Evolutionary conservation across 768 basidiomycete genomes (phyloP), one percentile per base, ranked within the genome.

Genomic region (Podaxis rugospora): DNA sequence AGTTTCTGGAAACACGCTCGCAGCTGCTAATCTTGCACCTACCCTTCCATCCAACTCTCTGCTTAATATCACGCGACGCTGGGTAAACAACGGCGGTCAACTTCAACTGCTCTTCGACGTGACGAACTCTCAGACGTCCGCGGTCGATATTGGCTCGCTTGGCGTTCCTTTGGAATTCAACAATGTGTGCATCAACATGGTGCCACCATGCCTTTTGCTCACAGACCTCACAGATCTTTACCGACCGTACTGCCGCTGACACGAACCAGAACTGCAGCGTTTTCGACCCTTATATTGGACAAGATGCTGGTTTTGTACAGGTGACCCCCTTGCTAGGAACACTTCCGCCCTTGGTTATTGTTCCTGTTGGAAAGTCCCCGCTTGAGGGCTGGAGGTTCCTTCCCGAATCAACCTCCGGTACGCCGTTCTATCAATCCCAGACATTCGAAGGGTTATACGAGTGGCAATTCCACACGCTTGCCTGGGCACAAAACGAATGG

Each of bases 361-460:
- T 76, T 5, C 82, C 82, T 0, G 77, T 75, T 21, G 76, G 72
- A 0, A 69, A 73, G 47, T 78, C 78, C 6, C 83, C 83, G n/a
- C 69, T 85, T 18, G 83, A 85, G 68, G 83, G 83, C 25, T 85
- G 83, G 83, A 73, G 83, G 35, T 84, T 83, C 67, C 77, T 85
- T 55, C 75, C 78, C 2, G 83, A 83, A 66, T 74, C 76, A 21
- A 83, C 81, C 0, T 70, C 75, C 2, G 73, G 69, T 0, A 63
- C 76, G 0, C 79, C 80, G 1, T 80, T 71, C 60, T 85, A 85
- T 64, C 83, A 84, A 64, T 83, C 82, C 1, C 83, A 85, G 66
- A 85, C 83, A 0, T 85, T 85, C 64, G 83, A 85, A 65, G 83
- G 77, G 0, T 66, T 84, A 13, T 83, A 83, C 69, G 83, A 84